phyloP scores from a whole-genome alignment of 169 alveolate species.

The Blepharisma undulans region DNA sequence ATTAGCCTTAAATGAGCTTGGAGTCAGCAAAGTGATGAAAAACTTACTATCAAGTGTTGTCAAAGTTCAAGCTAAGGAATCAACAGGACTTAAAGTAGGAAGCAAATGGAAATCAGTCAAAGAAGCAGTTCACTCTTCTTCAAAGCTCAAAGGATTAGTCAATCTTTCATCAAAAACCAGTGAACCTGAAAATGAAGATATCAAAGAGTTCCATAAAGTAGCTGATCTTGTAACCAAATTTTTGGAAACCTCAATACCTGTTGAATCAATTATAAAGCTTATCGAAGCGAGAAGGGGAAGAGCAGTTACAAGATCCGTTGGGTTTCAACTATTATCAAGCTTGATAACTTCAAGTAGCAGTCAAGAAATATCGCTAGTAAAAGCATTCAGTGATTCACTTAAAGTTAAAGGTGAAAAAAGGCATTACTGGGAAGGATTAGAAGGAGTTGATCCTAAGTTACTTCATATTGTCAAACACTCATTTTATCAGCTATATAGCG shows the following conservation, averaged over 20 bases:
- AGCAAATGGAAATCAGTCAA: conserved; percentile 27
- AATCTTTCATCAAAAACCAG: not conserved
- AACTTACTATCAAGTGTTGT: conserved; percentile 3
- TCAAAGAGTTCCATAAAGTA: conserved; percentile 9
- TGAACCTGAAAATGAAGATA: conserved; percentile 11
- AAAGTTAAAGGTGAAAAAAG: not conserved
- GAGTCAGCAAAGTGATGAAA: not conserved
- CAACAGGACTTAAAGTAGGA: conserved; percentile 14
- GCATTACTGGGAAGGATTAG: not conserved
- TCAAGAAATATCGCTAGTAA: not conserved
- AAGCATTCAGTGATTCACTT: not conserved
- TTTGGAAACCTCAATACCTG: not conserved
- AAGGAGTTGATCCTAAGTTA: conserved; percentile 6
- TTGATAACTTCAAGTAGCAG: not conserved
- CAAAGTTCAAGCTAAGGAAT: not conserved
- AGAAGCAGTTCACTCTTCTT: not conserved
- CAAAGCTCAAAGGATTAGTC: not conserved
- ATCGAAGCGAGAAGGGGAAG: conserved; percentile 1
- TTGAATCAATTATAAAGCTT: not conserved
- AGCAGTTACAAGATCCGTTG: conserved; percentile 21
- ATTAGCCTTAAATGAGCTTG: conserved; percentile 11
- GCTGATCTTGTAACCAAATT: conserved; percentile 20
- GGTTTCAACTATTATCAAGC: not conserved
- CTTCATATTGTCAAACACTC: not conserved
- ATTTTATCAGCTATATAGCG: not conserved